phyloP scores from a whole-genome alignment of 805 yeast species.

The Nakazawaea ambrosiae region DNA sequence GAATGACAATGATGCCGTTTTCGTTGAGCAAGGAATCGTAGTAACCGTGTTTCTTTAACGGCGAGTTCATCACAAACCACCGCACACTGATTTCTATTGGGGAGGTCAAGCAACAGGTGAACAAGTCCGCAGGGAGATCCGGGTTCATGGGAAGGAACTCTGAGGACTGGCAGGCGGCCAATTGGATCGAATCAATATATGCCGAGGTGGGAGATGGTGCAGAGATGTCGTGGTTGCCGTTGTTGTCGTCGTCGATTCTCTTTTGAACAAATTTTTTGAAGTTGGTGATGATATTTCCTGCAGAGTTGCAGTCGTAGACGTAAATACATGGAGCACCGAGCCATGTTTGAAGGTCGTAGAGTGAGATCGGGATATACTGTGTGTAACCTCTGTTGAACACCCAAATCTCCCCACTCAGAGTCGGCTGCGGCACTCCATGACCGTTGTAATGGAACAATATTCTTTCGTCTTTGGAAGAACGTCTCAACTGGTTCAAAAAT shows the following conservation, averaged over 20 bases:
- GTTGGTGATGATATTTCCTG: constrained; percentile 87
- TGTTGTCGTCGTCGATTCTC: constrained; percentile 80
- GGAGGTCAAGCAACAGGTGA: constrained; percentile 91
- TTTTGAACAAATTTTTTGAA: constrained; percentile 87
- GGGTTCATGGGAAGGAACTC: constrained; percentile 91
- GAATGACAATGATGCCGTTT: constrained; percentile 60
- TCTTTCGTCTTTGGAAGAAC: constrained; percentile 91
- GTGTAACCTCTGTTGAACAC: constrained; percentile 96
- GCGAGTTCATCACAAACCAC: constrained; percentile 86
- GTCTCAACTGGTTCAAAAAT: constrained; percentile 78
- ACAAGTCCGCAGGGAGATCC: constrained; percentile 89
- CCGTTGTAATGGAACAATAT: constrained; percentile 94
- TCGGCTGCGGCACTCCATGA: constrained; percentile 97
- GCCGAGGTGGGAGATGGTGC: constrained; percentile 60
- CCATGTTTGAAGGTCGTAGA: constrained; percentile 96
- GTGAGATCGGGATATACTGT: constrained; percentile 91
- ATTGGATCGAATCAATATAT: constrained; percentile 81
- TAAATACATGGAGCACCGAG: constrained; percentile 95
- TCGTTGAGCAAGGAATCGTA: constrained; percentile 41
- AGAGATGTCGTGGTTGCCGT: constrained; percentile 42
- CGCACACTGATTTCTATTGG: constrained; percentile 91
- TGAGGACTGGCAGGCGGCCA: constrained; percentile 86
- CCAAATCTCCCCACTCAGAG: constrained; percentile 96
- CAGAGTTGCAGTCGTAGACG: constrained; percentile 90
- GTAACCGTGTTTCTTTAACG: constrained; percentile 44